Evolutionary conservation across 441 rosid genomes (phyloP), one percentile per base, ranked within the genome.

Genomic region (Gossypium davidsonii): DNA sequence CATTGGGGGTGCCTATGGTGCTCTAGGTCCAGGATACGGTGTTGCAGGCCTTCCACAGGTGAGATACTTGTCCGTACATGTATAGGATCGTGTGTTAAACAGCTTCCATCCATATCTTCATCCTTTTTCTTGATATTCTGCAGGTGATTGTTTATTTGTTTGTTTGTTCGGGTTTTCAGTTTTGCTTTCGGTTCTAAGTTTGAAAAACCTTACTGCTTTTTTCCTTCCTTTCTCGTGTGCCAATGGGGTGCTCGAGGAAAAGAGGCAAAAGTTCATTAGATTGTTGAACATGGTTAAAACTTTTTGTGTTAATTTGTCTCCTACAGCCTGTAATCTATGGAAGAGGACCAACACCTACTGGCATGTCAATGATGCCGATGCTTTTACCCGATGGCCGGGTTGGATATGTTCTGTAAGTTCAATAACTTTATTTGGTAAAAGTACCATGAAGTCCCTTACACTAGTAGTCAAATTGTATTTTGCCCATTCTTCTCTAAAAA

Each of bases 281-380:
- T 28, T 42, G 8, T 5, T 20, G 17, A 4, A 42, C 20, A 28
- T 6, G 11, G 48, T 65, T 20, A 11, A 42, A 31, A 1, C 5
- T 6, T 20, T 21, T 62, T 25, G 1, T 66, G 21, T 46, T 44
- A 21, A 21, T 66, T 3, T 21, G 5, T 21, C 3, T 73, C 28
- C 39, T 85, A 85, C 89, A 94, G 98, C 94, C 97, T 18, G 56
- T 94, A 84, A 82, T 90, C 79, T 89, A 92, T 75, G 98, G 96
- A 51, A 86, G 95, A 79, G 98, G 93, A 76, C 83, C 89, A n/a
- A 73, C 85, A 52, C 89, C 89, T 46, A 83, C 90, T 74, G 91
- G 95, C 70, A 91, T 95, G 97, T 88, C 98, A 52, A 95, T 95
- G 98, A 84, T 88, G 96, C 98, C 98, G 20, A 95, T 95, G 91